Percentiles rank a stretch among this genome's conserved stretches.
Conservation (phyloP, 2,329 filamentous ascomycete genomes). For the Venturia nashicola region DNA sequence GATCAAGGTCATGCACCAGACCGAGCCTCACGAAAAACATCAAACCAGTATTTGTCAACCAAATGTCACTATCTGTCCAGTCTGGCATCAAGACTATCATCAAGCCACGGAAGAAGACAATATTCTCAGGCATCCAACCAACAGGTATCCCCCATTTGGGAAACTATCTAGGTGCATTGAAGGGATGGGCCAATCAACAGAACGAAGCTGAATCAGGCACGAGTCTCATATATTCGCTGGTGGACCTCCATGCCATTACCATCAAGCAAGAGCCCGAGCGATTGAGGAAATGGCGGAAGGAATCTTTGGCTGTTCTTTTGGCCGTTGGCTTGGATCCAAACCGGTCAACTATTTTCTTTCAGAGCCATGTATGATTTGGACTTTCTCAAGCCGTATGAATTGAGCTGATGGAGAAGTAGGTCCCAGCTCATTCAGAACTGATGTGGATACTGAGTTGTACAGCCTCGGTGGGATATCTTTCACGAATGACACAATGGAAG, state of each 20-base stretch:
- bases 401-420: constrained; percentile 29
- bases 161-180: constrained; percentile 85
- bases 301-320: constrained; percentile 68
- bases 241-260: constrained; percentile 90
- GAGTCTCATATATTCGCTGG: constrained; percentile 71
- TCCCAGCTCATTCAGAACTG: constrained; percentile 70
- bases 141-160: constrained; percentile 89
- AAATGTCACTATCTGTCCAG: neutral
- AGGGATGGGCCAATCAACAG: constrained; percentile 76
- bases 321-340: constrained; percentile 73
- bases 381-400: neutral
- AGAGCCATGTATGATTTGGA: constrained; percentile 52
- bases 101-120: neutral
- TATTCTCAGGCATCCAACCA: constrained; percentile 96
- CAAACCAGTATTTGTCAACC: neutral
- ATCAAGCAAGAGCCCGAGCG: constrained; percentile 51
- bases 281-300: constrained; percentile 53
- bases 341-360: constrained; percentile 69
- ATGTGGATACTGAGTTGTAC: constrained; percentile 96
- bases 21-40: neutral
- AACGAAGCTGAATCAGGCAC: constrained; percentile 43
- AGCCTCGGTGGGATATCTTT: constrained; percentile 85
- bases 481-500: constrained; percentile 99
- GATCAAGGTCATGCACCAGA: constrained; percentile 2
- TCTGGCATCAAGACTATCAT: neutral